Percentiles rank a stretch among this genome's conserved stretches.
Conservation (phyloP, 176 grass and related monocot genomes). For the maize (Zea mays) region Zm-B73-REFERENCE-NAM-5.0 NC_050100.1:34306501-34307000, state of each 20-base stretch:
- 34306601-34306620: no score
- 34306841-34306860: constrained; percentile 89
- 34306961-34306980: constrained; percentile 80
- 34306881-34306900: constrained; percentile 65
- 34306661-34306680: constrained; percentile 69
- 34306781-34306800: constrained; percentile 52
- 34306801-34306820: constrained; percentile 44
- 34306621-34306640: no score
- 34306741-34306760: constrained; percentile 47
- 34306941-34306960: constrained; percentile 85
- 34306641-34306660: no score
- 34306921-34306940: constrained; percentile 67
- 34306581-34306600: no score
- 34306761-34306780: constrained; percentile 42
- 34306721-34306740: constrained; percentile 52
- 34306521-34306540: no score
- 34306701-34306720: constrained; percentile 42
- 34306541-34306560: no score
- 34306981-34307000: constrained; percentile 76
- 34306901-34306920: constrained; percentile 62
- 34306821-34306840: constrained; percentile 98
- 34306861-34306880: constrained; percentile 60
- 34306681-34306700: constrained; percentile 50
- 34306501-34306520: no score
- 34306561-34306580: no score